Evolutionary conservation across 2,329 filamentous ascomycete genomes (phyloP).

Genomic region (Cladorrhinum sp.): DNA sequence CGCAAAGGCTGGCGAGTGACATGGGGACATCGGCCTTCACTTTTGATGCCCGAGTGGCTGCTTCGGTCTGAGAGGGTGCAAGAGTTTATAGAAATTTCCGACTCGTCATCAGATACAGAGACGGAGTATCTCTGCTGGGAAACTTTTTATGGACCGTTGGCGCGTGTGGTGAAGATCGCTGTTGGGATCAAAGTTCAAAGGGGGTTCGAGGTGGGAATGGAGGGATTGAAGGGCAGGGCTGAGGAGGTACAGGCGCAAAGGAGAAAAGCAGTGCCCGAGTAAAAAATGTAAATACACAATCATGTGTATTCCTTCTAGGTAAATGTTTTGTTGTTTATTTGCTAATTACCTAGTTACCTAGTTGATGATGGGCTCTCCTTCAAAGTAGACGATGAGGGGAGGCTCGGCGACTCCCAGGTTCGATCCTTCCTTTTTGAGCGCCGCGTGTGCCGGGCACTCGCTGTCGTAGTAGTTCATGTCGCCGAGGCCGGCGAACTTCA

Average conservation of each 20-base stretch:
- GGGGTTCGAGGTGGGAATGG: conserved; percentile 39
- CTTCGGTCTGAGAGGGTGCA: conserved; percentile 41
- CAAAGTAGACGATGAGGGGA: conserved; percentile 41
- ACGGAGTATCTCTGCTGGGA: conserved; percentile 45
- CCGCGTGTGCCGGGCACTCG: conserved; percentile 43
- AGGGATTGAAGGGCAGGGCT: conserved; percentile 36
- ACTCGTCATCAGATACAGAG: conserved; percentile 23
- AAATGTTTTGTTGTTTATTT: too few species aligned
- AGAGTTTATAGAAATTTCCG: conserved; percentile 38
- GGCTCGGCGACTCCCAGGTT: conserved; percentile 34
- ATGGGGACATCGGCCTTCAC: conserved; percentile 35
- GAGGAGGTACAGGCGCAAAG: conserved; percentile 24
- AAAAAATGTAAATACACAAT: too few species aligned
- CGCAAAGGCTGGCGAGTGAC: conserved; percentile 37
- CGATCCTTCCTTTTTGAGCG: conserved; percentile 38
- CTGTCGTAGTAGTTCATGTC: conserved; percentile 71
- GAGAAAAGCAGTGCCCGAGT: not conserved
- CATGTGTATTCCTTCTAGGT: too few species aligned
- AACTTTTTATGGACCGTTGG: conserved; percentile 43
- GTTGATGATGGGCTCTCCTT: conserved; percentile 17
- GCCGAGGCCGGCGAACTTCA: conserved; percentile 60
- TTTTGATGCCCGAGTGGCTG: conserved; percentile 30
- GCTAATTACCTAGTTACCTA: too few species aligned
- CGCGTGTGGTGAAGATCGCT: conserved; percentile 33
- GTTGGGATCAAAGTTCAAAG: conserved; percentile 34